These are phyloP conservation scores for Adiantum capillusveneris DNA, from an alignment of 75 land plant genomes.

Conservation along the genomic window DNA sequence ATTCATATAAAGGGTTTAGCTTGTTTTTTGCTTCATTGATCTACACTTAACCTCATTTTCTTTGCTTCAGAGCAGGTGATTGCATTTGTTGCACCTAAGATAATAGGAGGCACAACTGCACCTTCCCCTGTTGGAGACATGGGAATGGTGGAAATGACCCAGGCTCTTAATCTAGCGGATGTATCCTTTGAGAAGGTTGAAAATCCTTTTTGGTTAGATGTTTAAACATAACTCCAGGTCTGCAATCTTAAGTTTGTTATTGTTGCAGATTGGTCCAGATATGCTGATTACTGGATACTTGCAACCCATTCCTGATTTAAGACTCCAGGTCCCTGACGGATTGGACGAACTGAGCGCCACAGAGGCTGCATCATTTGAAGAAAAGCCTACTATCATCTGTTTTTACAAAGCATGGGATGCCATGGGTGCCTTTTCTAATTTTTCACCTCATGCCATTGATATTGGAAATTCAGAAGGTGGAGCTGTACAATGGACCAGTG, in stretches of 20 bases:
- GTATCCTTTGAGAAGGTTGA: slow-evolving; percentile 83
- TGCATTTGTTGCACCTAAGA: slow-evolving; percentile 97
- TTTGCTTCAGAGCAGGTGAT: slow-evolving; percentile 50
- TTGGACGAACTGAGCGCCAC: slow-evolving; percentile 34
- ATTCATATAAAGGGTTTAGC: too few species aligned
- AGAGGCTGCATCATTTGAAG: slow-evolving; percentile 26
- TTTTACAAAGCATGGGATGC: slow-evolving; percentile 97
- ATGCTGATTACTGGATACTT: slow-evolving; percentile 91
- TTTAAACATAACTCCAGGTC: not conserved
- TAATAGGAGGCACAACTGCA: slow-evolving; percentile 88
- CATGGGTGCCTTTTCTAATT: slow-evolving; percentile 88
- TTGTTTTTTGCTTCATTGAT: too few species aligned
- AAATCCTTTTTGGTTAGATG: not conserved
- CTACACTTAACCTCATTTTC: not conserved
- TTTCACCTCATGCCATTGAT: slow-evolving; percentile 75
- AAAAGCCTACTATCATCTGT: slow-evolving; percentile 54
- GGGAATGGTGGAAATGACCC: slow-evolving; percentile 97
- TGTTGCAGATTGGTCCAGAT: slow-evolving; percentile 81
- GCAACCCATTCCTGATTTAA: slow-evolving; percentile 76
- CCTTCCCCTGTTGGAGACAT: slow-evolving; percentile 97
- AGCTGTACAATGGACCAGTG: slow-evolving; percentile 55
- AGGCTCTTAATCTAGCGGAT: slow-evolving; percentile 74
- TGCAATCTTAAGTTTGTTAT: not conserved
- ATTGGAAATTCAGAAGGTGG: slow-evolving; percentile 54
- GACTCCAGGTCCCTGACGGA: slow-evolving; percentile 51